Conservation (phyloP, 208 protist genomes). For the Leishmania tarentolae region DNA sequence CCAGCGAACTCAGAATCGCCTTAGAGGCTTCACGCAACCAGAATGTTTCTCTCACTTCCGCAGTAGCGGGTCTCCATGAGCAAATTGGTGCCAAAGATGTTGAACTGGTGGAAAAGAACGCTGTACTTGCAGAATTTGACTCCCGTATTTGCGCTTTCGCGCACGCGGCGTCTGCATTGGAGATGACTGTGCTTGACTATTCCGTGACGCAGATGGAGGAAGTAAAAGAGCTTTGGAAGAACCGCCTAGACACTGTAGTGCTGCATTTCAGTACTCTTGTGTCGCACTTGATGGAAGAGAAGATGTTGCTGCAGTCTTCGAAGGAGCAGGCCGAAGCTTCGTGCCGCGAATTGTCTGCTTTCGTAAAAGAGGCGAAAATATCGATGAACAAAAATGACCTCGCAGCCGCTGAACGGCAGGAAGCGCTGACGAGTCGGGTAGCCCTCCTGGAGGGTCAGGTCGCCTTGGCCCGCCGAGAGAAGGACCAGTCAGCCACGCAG, state of each 20-base stretch:
- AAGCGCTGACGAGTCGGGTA: slow-evolving; percentile 20
- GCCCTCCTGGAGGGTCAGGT: slow-evolving; percentile 20
- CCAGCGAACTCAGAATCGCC: background rate
- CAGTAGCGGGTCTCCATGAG: slow-evolving; percentile 2
- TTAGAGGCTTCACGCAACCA: background rate
- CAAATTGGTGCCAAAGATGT: background rate
- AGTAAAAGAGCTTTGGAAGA: background rate
- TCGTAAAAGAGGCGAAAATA: slow-evolving; percentile 36
- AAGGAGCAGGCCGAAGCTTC: slow-evolving; percentile 26
- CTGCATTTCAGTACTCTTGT: background rate
- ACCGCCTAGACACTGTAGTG: background rate
- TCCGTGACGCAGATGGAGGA: background rate
- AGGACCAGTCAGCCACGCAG: slow-evolving; percentile 11
- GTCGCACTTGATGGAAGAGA: background rate
- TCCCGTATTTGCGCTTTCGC: background rate
- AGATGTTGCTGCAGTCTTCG: background rate
- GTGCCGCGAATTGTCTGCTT: slow-evolving; percentile 35
- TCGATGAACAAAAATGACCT: slow-evolving; percentile 27
- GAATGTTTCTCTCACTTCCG: background rate
- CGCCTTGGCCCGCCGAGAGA: slow-evolving; percentile 8
- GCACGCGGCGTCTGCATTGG: background rate
- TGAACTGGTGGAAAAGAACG: slow-evolving; percentile 2
- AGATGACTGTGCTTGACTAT: background rate
- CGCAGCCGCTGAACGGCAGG: slow-evolving; percentile 33
- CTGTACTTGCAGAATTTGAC: background rate